phyloP scores from a whole-genome alignment of 495 filamentous ascomycete genomes.

The Collariella sp. region DNA sequence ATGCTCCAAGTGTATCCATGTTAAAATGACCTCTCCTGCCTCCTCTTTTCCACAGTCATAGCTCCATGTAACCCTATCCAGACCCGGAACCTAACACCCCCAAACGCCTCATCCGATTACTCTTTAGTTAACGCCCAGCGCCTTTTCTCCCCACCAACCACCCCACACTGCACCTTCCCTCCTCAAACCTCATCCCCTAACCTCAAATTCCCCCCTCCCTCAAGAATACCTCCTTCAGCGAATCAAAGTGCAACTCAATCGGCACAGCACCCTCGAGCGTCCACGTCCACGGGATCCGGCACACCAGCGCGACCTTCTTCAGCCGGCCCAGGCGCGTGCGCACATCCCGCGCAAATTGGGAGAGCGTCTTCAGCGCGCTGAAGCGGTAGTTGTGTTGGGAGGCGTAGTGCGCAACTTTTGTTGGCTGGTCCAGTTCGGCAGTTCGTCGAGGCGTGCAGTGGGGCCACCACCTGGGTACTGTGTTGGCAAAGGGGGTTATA shows the following conservation, averaged over 20 bases:
- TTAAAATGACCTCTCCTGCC: too few species aligned
- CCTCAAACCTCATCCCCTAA: constrained; percentile 14
- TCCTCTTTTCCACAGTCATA: too few species aligned
- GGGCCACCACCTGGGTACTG: constrained; percentile 19
- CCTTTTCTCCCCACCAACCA: too few species aligned
- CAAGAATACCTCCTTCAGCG: constrained; percentile 11
- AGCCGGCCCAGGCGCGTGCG: constrained; percentile 8
- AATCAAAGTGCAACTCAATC: constrained; percentile 21
- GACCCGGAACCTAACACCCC: too few species aligned
- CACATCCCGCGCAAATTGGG: constrained; percentile 14
- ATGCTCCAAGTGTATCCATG: too few species aligned
- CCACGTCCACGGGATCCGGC: constrained; percentile 26
- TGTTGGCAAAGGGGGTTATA: too few species aligned
- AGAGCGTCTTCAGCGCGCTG: constrained; percentile 17
- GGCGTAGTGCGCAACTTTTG: constrained; percentile 18
- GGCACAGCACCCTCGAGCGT: constrained; percentile 12
- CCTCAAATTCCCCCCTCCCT: constrained; percentile 18
- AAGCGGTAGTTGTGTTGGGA: constrained; percentile 15
- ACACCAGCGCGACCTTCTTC: constrained; percentile 19
- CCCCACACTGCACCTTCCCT: neutral
- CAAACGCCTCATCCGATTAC: too few species aligned
- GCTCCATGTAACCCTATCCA: too few species aligned
- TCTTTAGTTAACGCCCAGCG: too few species aligned
- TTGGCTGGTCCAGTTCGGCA: constrained; percentile 14
- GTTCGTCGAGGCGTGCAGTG: constrained; percentile 4